Percentiles rank a stretch among this genome's conserved stretches.
Evolutionary conservation across 1,139 yeast genomes (phyloP).

Genomic region (Tardiomyces digboiensis): DNA sequence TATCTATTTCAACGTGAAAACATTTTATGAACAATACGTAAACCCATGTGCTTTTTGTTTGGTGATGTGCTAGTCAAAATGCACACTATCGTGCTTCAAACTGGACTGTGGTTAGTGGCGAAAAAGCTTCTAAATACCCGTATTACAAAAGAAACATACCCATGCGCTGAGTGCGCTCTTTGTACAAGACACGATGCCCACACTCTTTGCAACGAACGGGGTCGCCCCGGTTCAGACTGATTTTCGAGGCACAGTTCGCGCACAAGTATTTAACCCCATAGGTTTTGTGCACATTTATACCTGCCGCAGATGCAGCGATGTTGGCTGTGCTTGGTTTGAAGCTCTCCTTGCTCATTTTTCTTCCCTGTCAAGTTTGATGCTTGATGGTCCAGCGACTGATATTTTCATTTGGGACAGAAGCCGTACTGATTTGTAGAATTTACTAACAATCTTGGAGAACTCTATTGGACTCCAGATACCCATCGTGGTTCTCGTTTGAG

Average conservation of each 20-base stretch:
- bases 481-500: not conserved
- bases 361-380: not conserved
- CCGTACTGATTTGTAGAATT: no score
- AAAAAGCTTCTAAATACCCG: not conserved
- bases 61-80: not conserved
- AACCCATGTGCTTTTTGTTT: no score
- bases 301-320: conserved; percentile 57
- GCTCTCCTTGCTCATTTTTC: conserved; percentile 60
- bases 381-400: not conserved
- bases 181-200: conserved; percentile 95
- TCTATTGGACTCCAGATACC: not conserved
- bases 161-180: conserved; percentile 96
- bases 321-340: conserved; percentile 71
- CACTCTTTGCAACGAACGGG: conserved; percentile 98
- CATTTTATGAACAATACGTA: no score
- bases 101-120: conserved; percentile 33
- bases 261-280: conserved; percentile 91
- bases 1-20: no score
- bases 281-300: conserved; percentile 58
- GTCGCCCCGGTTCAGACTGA: conserved; percentile 84
- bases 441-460: no score
- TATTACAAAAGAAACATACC: conserved; percentile 28
- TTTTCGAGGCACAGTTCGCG: conserved; percentile 91
- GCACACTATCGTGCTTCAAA: conserved; percentile 45
- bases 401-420: not conserved